A percentile compares a stretch with the other conserved stretches of the same genome.
Conservation (phyloP, 352 stramenopile species). For the Globisporangium middletonii region DNA sequence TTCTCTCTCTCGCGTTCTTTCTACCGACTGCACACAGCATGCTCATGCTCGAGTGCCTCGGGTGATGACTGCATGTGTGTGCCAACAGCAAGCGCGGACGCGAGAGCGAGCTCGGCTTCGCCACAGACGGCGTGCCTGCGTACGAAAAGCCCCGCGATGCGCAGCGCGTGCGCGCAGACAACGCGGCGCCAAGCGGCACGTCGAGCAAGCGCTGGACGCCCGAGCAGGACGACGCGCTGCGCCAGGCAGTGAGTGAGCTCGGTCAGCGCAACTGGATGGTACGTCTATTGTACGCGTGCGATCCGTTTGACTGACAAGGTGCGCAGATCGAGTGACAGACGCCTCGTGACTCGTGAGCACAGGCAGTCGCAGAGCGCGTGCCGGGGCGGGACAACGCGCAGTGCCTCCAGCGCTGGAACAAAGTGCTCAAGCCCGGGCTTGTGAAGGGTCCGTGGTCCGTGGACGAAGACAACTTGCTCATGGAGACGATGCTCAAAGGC, state of each 20-base stretch:
- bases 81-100: conserved; percentile 29
- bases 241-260: conserved; percentile 65
- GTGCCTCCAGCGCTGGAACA: conserved; percentile 83
- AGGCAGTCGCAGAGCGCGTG: conserved; percentile 62
- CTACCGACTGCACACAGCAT: neutral
- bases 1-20: neutral
- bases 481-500: conserved; percentile 80
- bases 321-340: neutral
- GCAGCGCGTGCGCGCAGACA: conserved; percentile 33
- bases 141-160: conserved; percentile 40
- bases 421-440: conserved; percentile 89
- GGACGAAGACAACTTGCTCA: conserved; percentile 86
- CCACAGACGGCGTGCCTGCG: conserved; percentile 9
- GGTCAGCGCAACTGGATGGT: conserved; percentile 89
- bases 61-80: neutral
- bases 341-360: neutral
- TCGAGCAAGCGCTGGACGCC: conserved; percentile 71
- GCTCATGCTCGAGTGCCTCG: neutral
- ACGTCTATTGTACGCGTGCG: neutral
- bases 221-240: conserved; percentile 83
- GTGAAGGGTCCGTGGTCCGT: conserved; percentile 91
- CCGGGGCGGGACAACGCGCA: conserved; percentile 68
- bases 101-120: conserved; percentile 7
- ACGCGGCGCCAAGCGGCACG: conserved; percentile 9
- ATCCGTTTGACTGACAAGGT: too few relatives aligned